A percentile compares a stretch with the other conserved stretches of the same genome.
phyloP scores from a whole-genome alignment of 768 basidiomycete species.

The Pleurotus tuber-regium region DNA sequence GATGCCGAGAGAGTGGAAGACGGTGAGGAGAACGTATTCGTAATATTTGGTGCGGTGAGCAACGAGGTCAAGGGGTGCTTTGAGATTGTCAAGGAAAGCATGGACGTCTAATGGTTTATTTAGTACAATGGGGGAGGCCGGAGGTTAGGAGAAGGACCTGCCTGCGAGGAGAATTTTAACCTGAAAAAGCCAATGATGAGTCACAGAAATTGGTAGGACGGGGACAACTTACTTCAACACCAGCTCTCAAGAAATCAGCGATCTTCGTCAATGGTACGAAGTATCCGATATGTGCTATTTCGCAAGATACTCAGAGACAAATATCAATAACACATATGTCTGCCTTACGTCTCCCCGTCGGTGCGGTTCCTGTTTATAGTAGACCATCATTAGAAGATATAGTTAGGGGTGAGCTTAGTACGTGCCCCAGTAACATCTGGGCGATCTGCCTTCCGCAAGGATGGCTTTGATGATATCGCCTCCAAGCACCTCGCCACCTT shows the following conservation, averaged over 20 bases:
- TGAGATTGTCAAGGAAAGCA: constrained; percentile 96
- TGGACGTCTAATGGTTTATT: too few species aligned
- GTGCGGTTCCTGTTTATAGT: constrained; percentile 69
- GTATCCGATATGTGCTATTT: constrained; percentile 92
- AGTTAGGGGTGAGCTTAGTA: constrained; percentile 18
- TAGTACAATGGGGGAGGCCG: too few species aligned
- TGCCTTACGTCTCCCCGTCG: constrained; percentile 88
- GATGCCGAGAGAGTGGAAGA: constrained; percentile 88
- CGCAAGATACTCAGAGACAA: constrained; percentile 9
- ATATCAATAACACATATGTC: background rate
- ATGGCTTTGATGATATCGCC: constrained; percentile 81
- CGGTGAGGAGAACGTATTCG: constrained; percentile 71
- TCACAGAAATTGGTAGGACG: constrained; percentile 13
- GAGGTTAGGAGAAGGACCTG: too few species aligned
- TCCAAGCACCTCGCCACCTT: constrained; percentile 85
- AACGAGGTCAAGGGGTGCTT: constrained; percentile 92
- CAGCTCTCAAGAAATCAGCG: constrained; percentile 91
- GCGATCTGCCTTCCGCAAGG: constrained; percentile 69
- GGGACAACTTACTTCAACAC: constrained; percentile 63
- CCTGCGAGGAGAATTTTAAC: constrained; percentile 80
- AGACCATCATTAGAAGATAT: constrained; percentile 8
- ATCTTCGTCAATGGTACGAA: constrained; percentile 95
- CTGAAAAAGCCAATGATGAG: constrained; percentile 28
- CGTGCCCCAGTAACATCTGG: constrained; percentile 92
- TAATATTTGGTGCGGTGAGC: constrained; percentile 89